These are phyloP conservation scores for Tolypocladium tundrense DNA, from an alignment of 2,329 filamentous ascomycete genomes.

Conservation along the genomic window DNA sequence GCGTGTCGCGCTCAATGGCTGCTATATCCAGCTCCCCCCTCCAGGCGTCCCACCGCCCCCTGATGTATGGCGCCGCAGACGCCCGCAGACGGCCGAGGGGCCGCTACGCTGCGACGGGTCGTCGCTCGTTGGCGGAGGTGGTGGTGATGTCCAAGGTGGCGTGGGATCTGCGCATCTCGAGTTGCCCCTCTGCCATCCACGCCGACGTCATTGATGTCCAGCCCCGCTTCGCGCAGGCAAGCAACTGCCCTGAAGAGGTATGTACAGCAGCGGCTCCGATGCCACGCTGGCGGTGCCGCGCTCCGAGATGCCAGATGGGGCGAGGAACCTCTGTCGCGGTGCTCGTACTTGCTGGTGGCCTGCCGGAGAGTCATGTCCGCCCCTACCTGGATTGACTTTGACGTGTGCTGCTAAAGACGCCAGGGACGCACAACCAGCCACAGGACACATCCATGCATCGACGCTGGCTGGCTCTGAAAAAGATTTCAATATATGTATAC, in stretches of 20 bases:
- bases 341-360: not conserved
- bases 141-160: not conserved
- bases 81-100: not conserved
- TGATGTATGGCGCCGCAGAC: not conserved
- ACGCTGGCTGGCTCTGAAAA: not conserved
- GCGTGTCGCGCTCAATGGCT: conserved; percentile 1
- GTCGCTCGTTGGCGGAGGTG: not conserved
- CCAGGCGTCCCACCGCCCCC: not conserved
- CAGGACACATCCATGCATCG: not conserved
- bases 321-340: not conserved
- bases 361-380: not conserved
- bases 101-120: not conserved
- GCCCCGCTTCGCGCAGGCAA: not conserved
- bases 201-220: not conserved
- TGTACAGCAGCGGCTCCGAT: not conserved
- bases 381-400: not conserved
- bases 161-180: not conserved
- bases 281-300: not conserved
- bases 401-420: not conserved
- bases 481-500: not conserved
- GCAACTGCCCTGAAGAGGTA: not conserved
- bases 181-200: not conserved
- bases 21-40: not conserved
- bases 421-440: not conserved
- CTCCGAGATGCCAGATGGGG: not conserved